Percentiles rank a stretch among this genome's conserved stretches.
Conservation (phyloP, 164 flowering plant genomes). For the Hamamelis virginiana region DNA sequence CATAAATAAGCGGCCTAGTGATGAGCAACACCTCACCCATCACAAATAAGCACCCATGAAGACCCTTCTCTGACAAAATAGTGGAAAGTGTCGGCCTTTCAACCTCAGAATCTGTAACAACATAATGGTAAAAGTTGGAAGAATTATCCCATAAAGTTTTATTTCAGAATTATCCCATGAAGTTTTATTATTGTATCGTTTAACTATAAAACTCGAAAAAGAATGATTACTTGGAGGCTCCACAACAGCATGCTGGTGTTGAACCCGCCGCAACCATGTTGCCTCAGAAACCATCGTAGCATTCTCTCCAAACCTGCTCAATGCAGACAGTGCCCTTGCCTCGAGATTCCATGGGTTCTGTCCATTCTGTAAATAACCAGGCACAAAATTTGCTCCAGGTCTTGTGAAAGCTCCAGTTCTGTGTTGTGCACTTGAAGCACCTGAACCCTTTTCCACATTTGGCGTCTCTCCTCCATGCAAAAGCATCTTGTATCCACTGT, state of each 20-base stretch:
- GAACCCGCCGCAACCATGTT: slow-evolving; percentile 56
- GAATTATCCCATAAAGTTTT: neutral
- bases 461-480: slow-evolving; percentile 77
- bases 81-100: slow-evolving; percentile 57
- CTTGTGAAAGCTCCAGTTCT: slow-evolving; percentile 23
- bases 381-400: slow-evolving; percentile 31
- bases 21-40: slow-evolving; percentile 67
- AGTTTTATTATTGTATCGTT: neutral
- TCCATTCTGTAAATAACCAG: slow-evolving; percentile 32
- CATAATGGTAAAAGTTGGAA: neutral
- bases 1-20: slow-evolving; percentile 85
- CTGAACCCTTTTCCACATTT: slow-evolving; percentile 36
- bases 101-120: slow-evolving; percentile 36
- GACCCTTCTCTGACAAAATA: slow-evolving; percentile 71
- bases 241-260: slow-evolving; percentile 40
- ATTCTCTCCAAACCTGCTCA: slow-evolving; percentile 75
- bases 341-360: slow-evolving; percentile 50
- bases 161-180: neutral
- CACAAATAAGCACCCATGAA: slow-evolving; percentile 66
- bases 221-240: slow-evolving; percentile 50
- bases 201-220: neutral
- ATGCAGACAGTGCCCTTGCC: slow-evolving; percentile 79
- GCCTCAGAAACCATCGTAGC: slow-evolving; percentile 69
- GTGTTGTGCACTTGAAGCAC: slow-evolving; percentile 28
- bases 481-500: slow-evolving; percentile 89